Conservation (phyloP, 148 eudicot genomes). For the Fallopia convolvulus region DNA sequence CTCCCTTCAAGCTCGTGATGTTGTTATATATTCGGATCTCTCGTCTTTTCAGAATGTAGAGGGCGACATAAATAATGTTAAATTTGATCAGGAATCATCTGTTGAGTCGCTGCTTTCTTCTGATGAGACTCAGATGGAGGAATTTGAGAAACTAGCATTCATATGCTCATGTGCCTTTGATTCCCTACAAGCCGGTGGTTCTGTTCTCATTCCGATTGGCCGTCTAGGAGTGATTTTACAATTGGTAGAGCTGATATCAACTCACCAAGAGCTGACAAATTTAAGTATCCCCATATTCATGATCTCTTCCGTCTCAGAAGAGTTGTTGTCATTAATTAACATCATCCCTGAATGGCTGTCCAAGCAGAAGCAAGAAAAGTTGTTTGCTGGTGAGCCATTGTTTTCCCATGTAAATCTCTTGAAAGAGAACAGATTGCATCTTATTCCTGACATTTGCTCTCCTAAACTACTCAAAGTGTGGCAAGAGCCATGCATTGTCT, state of each 20-base stretch:
- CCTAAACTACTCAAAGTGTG: conserved; percentile 66
- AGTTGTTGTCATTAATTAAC: conserved; percentile 56
- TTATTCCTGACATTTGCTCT: conserved; percentile 51
- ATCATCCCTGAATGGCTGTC: conserved; percentile 87
- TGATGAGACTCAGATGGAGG: conserved; percentile 49
- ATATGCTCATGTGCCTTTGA: conserved; percentile 54
- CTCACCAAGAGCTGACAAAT: conserved; percentile 35
- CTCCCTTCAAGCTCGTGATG: conserved; percentile 56
- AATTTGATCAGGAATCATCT: conserved; percentile 16
- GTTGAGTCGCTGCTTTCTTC: conserved; percentile 24
- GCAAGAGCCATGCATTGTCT: conserved; percentile 94
- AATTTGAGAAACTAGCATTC: conserved; percentile 61
- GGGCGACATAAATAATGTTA: conserved; percentile 25
- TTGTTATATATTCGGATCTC: conserved; percentile 61
- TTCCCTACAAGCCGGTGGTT: conserved; percentile 69
- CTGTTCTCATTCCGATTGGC: conserved; percentile 68
- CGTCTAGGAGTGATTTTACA: conserved; percentile 63
- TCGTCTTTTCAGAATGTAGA: conserved; percentile 22
- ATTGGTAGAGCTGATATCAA: conserved; percentile 57
- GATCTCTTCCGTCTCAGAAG: conserved; percentile 78
- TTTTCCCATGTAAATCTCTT: conserved; percentile 67
- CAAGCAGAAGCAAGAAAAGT: conserved; percentile 61
- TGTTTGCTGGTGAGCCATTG: conserved; percentile 68
- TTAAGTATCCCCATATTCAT: conserved; percentile 38
- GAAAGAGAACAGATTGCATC: conserved; percentile 57